phyloP scores from a whole-genome alignment of 768 basidiomycete genomes.

The Boletales sp. region DNA sequence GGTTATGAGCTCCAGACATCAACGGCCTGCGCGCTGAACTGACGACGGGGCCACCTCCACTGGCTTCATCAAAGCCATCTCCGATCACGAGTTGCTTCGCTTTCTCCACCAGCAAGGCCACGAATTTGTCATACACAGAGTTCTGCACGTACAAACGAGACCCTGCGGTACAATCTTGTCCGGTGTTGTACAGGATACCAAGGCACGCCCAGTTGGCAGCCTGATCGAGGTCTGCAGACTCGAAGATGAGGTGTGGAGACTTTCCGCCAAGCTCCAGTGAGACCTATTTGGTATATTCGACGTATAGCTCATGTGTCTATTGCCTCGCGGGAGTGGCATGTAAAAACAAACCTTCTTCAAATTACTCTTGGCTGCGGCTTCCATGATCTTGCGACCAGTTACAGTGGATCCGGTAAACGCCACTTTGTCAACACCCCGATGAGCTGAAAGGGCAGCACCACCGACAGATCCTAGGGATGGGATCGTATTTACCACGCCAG shows the following conservation, averaged over 20 bases:
- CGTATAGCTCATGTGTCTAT: slow-evolving; percentile 7
- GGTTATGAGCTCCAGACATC: slow-evolving; percentile 5
- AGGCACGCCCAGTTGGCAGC: slow-evolving; percentile 85
- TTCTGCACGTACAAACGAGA: slow-evolving; percentile 90
- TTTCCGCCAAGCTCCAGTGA: slow-evolving; percentile 95
- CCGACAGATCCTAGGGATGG: slow-evolving; percentile 80
- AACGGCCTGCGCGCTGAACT: slow-evolving; percentile 21
- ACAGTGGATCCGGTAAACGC: slow-evolving; percentile 93
- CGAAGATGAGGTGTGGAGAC: slow-evolving; percentile 85
- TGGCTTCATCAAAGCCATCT: slow-evolving; percentile 73
- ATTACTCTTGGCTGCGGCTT: slow-evolving; percentile 90
- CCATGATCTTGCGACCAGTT: slow-evolving; percentile 88
- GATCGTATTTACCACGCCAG: slow-evolving; percentile 87
- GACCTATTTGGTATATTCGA: slow-evolving; percentile 42
- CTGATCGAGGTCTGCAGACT: slow-evolving; percentile 83
- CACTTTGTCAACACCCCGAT: slow-evolving; percentile 87
- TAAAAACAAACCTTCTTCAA: slow-evolving; percentile 71
- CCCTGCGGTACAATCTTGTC: slow-evolving; percentile 94
- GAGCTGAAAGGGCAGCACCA: slow-evolving; percentile 79
- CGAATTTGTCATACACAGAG: slow-evolving; percentile 80
- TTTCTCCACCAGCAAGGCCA: slow-evolving; percentile 59
- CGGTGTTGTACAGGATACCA: slow-evolving; percentile 84
- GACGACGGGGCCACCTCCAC: slow-evolving; percentile 83
- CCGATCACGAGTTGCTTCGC: slow-evolving; percentile 71
- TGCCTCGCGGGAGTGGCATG: slow-evolving; percentile 27